Evolutionary conservation across 1,139 yeast species (phyloP).

Genomic region (Suhomyces anneliseae): DNA sequence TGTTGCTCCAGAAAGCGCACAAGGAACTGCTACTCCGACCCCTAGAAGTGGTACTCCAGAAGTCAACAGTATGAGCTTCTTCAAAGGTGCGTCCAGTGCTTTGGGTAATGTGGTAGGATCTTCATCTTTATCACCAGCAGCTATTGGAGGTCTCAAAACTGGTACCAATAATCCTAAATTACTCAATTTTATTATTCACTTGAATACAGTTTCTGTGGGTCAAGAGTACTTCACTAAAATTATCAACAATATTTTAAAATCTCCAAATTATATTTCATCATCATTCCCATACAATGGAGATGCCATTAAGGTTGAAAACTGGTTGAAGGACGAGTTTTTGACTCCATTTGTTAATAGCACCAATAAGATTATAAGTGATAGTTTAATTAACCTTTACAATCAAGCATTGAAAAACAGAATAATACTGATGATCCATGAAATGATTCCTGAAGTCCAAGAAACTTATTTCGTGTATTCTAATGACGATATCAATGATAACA

Average conservation of each 20-base stretch:
- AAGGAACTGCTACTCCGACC: slow-evolving; percentile 23
- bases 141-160: slow-evolving; percentile 20
- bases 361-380: slow-evolving; percentile 51
- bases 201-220: slow-evolving; percentile 63
- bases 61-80: slow-evolving; percentile 30
- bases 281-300: slow-evolving; percentile 59
- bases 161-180: slow-evolving; percentile 35
- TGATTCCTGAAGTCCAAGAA: slow-evolving; percentile 55
- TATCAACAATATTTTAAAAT: slow-evolving; percentile 34
- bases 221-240: slow-evolving; percentile 55
- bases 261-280: slow-evolving; percentile 4
- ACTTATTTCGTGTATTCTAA: slow-evolving; percentile 35
- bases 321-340: slow-evolving; percentile 38
- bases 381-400: slow-evolving; percentile 56
- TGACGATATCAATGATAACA: slow-evolving; percentile 30
- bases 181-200: slow-evolving; percentile 50
- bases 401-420: slow-evolving; percentile 56
- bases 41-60: slow-evolving; percentile 41
- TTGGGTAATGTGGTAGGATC: slow-evolving; percentile 47
- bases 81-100: slow-evolving; percentile 49
- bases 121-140: slow-evolving; percentile 21
- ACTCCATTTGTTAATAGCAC: slow-evolving; percentile 43
- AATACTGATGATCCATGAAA: slow-evolving; percentile 48
- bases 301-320: slow-evolving; percentile 38
- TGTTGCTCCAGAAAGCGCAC: slow-evolving; percentile 15